A percentile compares a stretch with the other conserved stretches of the same genome.
Conservation (phyloP, 371 early-diverging fungal genomes). For the Coemansia sp. region DNA sequence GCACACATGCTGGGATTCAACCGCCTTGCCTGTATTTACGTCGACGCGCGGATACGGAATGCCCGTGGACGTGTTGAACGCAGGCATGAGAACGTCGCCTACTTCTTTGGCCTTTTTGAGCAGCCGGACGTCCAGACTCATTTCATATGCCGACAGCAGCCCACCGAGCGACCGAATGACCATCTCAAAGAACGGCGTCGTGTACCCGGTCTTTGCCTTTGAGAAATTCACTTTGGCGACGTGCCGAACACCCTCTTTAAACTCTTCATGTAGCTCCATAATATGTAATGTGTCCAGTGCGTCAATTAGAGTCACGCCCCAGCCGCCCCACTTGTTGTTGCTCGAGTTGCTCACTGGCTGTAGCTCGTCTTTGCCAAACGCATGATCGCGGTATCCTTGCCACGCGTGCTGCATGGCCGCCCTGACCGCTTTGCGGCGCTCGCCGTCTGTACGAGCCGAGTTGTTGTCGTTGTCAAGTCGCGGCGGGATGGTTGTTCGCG, state of each 20-base stretch:
- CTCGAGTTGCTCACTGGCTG: conserved; percentile 47
- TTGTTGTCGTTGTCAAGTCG: conserved; percentile 18
- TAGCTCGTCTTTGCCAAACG: conserved; percentile 52
- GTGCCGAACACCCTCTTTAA: conserved; percentile 68
- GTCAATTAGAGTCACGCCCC: conserved; percentile 84
- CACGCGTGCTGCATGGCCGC: conserved; percentile 53
- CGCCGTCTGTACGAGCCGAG: conserved; percentile 21
- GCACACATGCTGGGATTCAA: conserved; percentile 28
- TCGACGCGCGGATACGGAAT: conserved; percentile 64
- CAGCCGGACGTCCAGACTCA: conserved; percentile 65
- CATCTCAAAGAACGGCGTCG: conserved; percentile 90
- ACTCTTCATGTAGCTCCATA: conserved; percentile 79
- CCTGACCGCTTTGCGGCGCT: conserved; percentile 37
- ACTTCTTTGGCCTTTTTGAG: conserved; percentile 78
- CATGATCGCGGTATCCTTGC: conserved; percentile 48
- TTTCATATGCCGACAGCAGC: conserved; percentile 73
- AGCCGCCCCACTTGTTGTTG: conserved; percentile 59
- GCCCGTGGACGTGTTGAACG: conserved; percentile 74
- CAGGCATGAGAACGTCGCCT: conserved; percentile 78
- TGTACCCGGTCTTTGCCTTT: conserved; percentile 51
- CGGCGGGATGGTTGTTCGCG: conserved; percentile 30
- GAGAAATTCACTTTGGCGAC: conserved; percentile 55
- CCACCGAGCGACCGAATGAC: conserved; percentile 92
- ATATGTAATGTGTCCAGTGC: conserved; percentile 83
- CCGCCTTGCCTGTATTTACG: conserved; percentile 35